Evolutionary conservation across 768 basidiomycete species (phyloP).

Genomic region (Boletus insuetus): DNA sequence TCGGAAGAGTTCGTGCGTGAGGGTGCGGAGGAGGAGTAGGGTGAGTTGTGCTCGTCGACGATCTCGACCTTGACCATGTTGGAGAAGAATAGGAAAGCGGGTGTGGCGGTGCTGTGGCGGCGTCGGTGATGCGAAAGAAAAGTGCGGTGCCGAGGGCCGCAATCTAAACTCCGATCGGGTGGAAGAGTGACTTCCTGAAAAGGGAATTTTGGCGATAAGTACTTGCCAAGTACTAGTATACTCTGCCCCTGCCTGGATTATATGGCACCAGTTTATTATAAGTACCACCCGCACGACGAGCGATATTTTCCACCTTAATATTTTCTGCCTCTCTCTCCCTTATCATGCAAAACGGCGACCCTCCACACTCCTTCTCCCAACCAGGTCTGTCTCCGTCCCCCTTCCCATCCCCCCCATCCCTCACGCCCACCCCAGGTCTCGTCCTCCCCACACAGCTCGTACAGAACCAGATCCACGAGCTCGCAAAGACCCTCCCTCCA

Average conservation of each 20-base stretch:
- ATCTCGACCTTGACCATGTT: slow-evolving; percentile 94
- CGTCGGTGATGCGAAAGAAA: slow-evolving; percentile 17
- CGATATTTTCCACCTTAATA: slow-evolving; percentile 24
- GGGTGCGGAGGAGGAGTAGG: slow-evolving; percentile 72
- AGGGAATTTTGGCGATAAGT: slow-evolving; percentile 21
- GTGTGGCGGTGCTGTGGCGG: slow-evolving; percentile 22
- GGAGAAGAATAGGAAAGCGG: background rate
- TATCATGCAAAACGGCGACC: slow-evolving; percentile 33
- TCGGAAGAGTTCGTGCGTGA: slow-evolving; percentile 66
- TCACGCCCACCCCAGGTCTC: slow-evolving; percentile 42
- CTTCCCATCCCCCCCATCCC: background rate
- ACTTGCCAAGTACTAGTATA: slow-evolving; percentile 19
- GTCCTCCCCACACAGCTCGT: slow-evolving; percentile 62
- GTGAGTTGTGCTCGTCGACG: slow-evolving; percentile 74
- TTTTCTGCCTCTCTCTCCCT: slow-evolving; percentile 18
- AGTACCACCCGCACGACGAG: slow-evolving; percentile 17
- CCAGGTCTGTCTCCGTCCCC: slow-evolving; percentile 19
- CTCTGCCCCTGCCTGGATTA: slow-evolving; percentile 9
- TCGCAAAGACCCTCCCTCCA: slow-evolving; percentile 77
- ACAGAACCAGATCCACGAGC: slow-evolving; percentile 81
- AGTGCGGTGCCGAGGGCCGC: slow-evolving; percentile 28
- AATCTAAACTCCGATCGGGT: slow-evolving; percentile 27
- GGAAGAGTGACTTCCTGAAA: slow-evolving; percentile 1
- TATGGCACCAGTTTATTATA: slow-evolving; percentile 20
- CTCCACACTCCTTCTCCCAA: slow-evolving; percentile 33